These are phyloP conservation scores for Rubus idaeus DNA, from an alignment of 306 rosid genomes.

Conservation along the genomic window DNA sequence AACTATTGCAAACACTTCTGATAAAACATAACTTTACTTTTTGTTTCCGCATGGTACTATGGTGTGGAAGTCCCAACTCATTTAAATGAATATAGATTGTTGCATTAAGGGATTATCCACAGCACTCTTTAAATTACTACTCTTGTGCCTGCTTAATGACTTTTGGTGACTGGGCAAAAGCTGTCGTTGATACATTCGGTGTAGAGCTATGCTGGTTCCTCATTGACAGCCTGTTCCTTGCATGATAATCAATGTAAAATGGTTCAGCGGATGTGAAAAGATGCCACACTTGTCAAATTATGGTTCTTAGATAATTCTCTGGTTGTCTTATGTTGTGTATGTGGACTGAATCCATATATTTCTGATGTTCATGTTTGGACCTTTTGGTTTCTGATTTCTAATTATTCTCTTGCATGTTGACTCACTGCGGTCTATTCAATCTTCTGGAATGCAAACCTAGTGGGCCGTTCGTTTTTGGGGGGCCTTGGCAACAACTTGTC, in stretches of 20 bases:
- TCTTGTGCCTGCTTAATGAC: too few relatives aligned
- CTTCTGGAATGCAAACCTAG: constrained; percentile 30
- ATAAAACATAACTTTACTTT: not conserved
- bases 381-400: not conserved
- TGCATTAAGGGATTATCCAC: not conserved
- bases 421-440: constrained; percentile 9
- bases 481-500: constrained; percentile 49
- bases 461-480: constrained; percentile 63
- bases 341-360: not conserved
- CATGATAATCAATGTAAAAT: not conserved
- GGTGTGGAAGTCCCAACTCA: not conserved
- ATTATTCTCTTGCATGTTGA: not conserved
- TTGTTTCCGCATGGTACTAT: not conserved
- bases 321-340: not conserved
- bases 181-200: not conserved
- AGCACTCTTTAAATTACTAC: too few relatives aligned
- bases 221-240: not conserved
- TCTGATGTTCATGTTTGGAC: not conserved
- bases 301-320: not conserved
- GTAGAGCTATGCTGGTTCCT: not conserved
- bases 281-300: not conserved
- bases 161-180: not conserved
- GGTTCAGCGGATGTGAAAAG: not conserved
- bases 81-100: not conserved
- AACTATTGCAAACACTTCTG: not conserved